Evolutionary conservation across 2,329 filamentous ascomycete species (phyloP), one percentile per base, ranked within the genome.

Genomic region (Eutypella sp.): DNA sequence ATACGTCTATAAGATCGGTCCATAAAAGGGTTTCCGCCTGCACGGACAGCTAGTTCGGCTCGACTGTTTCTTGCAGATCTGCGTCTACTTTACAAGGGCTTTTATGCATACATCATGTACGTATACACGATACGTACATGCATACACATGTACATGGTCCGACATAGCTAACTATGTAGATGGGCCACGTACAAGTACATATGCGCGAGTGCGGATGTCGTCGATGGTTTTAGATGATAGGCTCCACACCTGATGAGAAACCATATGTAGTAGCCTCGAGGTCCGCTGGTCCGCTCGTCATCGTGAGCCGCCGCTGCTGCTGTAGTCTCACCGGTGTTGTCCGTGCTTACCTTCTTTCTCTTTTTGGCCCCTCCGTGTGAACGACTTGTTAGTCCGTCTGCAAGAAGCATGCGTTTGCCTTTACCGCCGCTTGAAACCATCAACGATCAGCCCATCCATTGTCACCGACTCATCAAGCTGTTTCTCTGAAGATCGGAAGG

Each of bases 281-380:
- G n/a, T n/a, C n/a, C n/a, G 29, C 29, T 6, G 36, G 19, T 39
- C 36, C 36, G 36, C 36, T 39, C 36, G n/a, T 19, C 7, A 15
- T 38, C 31, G 36, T 39, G 36, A 39, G 36, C 36, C 25, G 25
- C 25, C 25, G 7, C 13, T 19, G 34, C n/a, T 37, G 10, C 36
- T 39, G 36, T 20, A 39, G 36, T 39, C 36, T 39, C 36, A 39
- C 36, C 36, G 36, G 36, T 39, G 3, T 39, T 22, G 36, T 39
- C 36, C 36, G 36, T 39, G 36, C 36, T 39, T 19, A 39, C 19
- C 13, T 24, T 19, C 11, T 39, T 39, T 20, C 20, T 39, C 19
- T 20, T 39, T 39, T 22, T 13, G 20, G 36, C 36, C 15, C n/a
- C 23, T 24, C 36, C 36, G 36, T 19, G 18, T 39, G 20, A 9